Conservation (phyloP, 83 land plant genomes). For the Picea abies region DNA sequence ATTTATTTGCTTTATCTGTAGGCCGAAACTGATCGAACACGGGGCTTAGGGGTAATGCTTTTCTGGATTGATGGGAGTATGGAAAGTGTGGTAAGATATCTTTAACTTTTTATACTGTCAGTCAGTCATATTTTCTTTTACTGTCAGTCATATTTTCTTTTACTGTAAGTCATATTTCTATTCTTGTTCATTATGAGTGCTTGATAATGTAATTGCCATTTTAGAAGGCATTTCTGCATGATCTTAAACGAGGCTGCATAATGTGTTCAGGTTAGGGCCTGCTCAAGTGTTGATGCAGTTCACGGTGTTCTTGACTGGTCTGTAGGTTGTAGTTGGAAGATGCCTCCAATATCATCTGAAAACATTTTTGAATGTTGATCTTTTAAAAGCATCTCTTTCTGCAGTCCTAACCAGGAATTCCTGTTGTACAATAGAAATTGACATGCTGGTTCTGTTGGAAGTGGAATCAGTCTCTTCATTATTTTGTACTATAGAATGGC, state of each 20-base stretch:
- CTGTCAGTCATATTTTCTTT: not conserved
- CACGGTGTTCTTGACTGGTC: slow-evolving; percentile 88
- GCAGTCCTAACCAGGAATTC: not conserved
- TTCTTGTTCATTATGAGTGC: not conserved
- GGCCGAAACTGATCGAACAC: slow-evolving; percentile 78
- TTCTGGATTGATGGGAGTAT: slow-evolving; percentile 78
- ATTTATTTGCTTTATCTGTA: slow-evolving; percentile 18
- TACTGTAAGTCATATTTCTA: not conserved
- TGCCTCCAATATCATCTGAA: not conserved
- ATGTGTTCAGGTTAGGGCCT: slow-evolving; percentile 65
- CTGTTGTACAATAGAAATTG: slow-evolving; percentile 15
- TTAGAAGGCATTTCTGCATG: not conserved
- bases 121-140: not conserved
- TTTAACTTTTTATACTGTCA: not conserved
- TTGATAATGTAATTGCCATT: not conserved
- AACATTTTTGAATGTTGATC: slow-evolving; percentile 12
- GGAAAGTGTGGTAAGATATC: slow-evolving; percentile 64
- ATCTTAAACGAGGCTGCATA: not conserved
- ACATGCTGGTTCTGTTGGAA: slow-evolving; percentile 7
- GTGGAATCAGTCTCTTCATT: not conserved
- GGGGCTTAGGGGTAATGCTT: slow-evolving; percentile 68
- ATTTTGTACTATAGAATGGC: slow-evolving; percentile 14
- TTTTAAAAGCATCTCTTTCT: not conserved
- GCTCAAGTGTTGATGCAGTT: slow-evolving; percentile 57
- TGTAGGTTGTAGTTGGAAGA: slow-evolving; percentile 85